Base-by-base conservation (phyloP, 2,329 filamentous ascomycete species). In the Microsporum audouinii region DNA sequence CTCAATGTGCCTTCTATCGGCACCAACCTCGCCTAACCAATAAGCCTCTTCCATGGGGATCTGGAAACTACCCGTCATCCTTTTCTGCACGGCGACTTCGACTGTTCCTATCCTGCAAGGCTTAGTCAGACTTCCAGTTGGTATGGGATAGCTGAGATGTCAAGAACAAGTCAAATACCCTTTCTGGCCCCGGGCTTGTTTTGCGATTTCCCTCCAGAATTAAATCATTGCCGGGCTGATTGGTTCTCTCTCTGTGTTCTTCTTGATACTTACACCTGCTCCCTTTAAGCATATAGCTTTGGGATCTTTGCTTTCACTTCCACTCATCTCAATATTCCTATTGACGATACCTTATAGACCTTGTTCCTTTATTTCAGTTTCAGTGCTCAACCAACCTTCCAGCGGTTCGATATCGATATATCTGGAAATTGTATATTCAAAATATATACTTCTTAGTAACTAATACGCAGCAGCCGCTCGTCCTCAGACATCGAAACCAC, bases 181-280 rank as follows among this genome's bases (percentile, higher is more conserved):
- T 36, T 47, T 49, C 43, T 49, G 29, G 8, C 39, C 57, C 43
- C 57, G 36, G 34, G 31, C 31, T 36, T 5, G 31, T 10, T 47
- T 17, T 29, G 10, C n/a, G n/a, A 45, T 59, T 59, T 43, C 29
- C 23, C 31, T 36, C 31, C 27, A 59, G 41, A 59, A 45, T 45
- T 34, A 47, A 59, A 59, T 43, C 57, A 59, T 59, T 59, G 31
- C 57, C 43, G 57, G 57, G 57, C 57, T 59, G 57, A 59, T 59
- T 59, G 57, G 57, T 59, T 59, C 43, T 59, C 41, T 59, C 36
- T 41, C 36, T 59, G 57, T 59, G 39, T 36, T 49, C 41, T 47
- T 59, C 57, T 59, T 59, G 39, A 47, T 59, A n/a, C 12, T 59
- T 47, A 33, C 41, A 41, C 5, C n/a, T 31, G 17, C 39, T 57